Base-by-base conservation (phyloP, 1,284 basidiomycete species). In the Austroboletus rostrupii region DNA sequence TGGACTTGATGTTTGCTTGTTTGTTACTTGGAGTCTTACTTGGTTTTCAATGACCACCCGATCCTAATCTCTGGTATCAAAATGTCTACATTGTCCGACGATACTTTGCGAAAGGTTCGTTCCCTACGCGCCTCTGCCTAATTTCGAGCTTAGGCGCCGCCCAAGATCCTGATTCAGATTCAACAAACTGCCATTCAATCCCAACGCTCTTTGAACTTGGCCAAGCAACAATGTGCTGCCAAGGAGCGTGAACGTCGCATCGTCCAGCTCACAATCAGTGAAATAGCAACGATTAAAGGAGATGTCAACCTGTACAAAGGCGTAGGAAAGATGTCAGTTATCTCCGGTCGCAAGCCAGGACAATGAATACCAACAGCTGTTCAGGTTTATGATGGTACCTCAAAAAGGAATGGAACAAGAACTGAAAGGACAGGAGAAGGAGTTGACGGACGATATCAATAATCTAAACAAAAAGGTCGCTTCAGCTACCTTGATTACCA, bases 331-430 rank as follows among this genome's bases (percentile, higher is more conserved):
- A 93, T 93, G 92, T 93, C 56, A 57, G 83, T 72, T 19, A 19
- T 38, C 48, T 31, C 37, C 44, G 16, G 26, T 36, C 31, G 33
- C 42, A 39, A 38, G 12, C n/a, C 29, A 19, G 31, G 23, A 37
- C 10, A 39, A 47, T 43, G 46, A 42, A 23, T 56, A 50, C 9
- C 9, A 52, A 35, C 19, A 32, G 32, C 19, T 39, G 36, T 42
- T 2, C 55, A 95, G 92, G 90, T 95, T 95, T 68, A 81, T 95
- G 77, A 81, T 85, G 72, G 83, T 90, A n/a, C 90, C 91, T 14
- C 79, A 89, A 46, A 78, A 78, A 45, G 69, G 72, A n/a, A 88
- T 96, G 82, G 85, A 91, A 66, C 75, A 76, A 39, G 82, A 87
- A 48, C 70, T 94, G 51, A 83, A 83, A 61, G 61, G 62, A 1